Conservation (phyloP, 176 grass and related monocot genomes). For the Oryza punctata region DNA sequence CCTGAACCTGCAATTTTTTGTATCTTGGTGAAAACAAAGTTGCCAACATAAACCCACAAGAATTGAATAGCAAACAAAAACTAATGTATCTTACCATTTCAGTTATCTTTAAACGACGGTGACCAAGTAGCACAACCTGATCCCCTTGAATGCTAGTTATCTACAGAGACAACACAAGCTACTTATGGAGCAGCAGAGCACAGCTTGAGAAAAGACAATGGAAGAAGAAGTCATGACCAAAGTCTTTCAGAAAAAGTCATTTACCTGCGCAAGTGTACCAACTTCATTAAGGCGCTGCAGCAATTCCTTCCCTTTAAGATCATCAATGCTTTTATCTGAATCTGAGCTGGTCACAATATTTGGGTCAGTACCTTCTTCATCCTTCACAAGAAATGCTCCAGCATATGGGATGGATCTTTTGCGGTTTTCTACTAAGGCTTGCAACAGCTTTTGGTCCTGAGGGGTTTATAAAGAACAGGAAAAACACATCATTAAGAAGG, state of each 20-base stretch:
- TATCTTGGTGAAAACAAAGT: slow-evolving; percentile 39
- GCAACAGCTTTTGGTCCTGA: slow-evolving; percentile 81
- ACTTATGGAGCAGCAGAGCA: slow-evolving; percentile 25
- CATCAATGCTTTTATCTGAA: slow-evolving; percentile 86
- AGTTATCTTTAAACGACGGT: slow-evolving; percentile 78
- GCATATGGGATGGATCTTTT: slow-evolving; percentile 82
- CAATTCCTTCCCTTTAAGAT: slow-evolving; percentile 94
- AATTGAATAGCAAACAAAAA: slow-evolving; percentile 20
- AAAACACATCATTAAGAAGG: slow-evolving; percentile 11
- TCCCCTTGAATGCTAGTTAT: slow-evolving; percentile 93
- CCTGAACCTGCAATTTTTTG: slow-evolving; percentile 71
- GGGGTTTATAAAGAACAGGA: slow-evolving; percentile 16
- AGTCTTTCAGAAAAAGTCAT: slow-evolving; percentile 13
- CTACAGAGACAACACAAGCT: slow-evolving; percentile 55
- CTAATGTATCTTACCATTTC: slow-evolving; percentile 70
- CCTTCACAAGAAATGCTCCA: slow-evolving; percentile 95
- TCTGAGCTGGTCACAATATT: slow-evolving; percentile 66
- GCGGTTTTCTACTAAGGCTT: slow-evolving; percentile 76
- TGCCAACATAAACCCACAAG: slow-evolving; percentile 15
- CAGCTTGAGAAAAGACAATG: slow-evolving; percentile 1
- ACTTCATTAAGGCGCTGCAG: slow-evolving; percentile 95
- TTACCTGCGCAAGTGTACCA: slow-evolving; percentile 84
- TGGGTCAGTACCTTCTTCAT: slow-evolving; percentile 70
- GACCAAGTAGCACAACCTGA: slow-evolving; percentile 89
- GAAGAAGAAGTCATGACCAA: slow-evolving; percentile 2